Percentiles rank a stretch among this genome's conserved stretches.
phyloP scores from a whole-genome alignment of 805 yeast genomes.

The Candida gorgasii region DNA sequence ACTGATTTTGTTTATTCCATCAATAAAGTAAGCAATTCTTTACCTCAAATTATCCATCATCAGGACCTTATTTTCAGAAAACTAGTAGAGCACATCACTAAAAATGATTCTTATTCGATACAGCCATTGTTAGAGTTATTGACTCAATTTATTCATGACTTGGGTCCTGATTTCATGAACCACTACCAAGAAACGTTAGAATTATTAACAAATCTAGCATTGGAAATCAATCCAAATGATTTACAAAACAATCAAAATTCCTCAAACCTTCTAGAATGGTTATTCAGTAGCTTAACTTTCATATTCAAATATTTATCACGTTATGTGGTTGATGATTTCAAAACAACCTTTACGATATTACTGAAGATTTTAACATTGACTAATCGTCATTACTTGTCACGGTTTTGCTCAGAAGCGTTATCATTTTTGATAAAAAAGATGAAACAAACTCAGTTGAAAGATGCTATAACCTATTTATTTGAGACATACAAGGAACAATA shows the following conservation, averaged over 20 bases:
- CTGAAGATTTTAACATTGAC: slow-evolving; percentile 61
- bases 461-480: slow-evolving; percentile 48
- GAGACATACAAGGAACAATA: slow-evolving; percentile 29
- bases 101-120: slow-evolving; percentile 67
- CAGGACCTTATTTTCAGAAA: slow-evolving; percentile 56
- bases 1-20: slow-evolving; percentile 60
- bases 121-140: slow-evolving; percentile 79
- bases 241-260: slow-evolving; percentile 57
- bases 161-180: slow-evolving; percentile 86
- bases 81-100: slow-evolving; percentile 47
- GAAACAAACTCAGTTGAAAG: slow-evolving; percentile 44
- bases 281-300: slow-evolving; percentile 82
- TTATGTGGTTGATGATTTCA: slow-evolving; percentile 55
- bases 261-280: slow-evolving; percentile 72
- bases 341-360: slow-evolving; percentile 67
- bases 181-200: slow-evolving; percentile 58
- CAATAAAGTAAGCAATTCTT: slow-evolving; percentile 57
- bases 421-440: slow-evolving; percentile 80
- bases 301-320: slow-evolving; percentile 83
- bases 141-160: slow-evolving; percentile 85
- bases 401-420: slow-evolving; percentile 89
- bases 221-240: slow-evolving; percentile 37
- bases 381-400: slow-evolving; percentile 62
- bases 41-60: slow-evolving; percentile 81
- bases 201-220: slow-evolving; percentile 50